These are phyloP conservation scores for Astraeus odoratus DNA, from an alignment of 768 basidiomycete species.

Conservation along the genomic window DNA sequence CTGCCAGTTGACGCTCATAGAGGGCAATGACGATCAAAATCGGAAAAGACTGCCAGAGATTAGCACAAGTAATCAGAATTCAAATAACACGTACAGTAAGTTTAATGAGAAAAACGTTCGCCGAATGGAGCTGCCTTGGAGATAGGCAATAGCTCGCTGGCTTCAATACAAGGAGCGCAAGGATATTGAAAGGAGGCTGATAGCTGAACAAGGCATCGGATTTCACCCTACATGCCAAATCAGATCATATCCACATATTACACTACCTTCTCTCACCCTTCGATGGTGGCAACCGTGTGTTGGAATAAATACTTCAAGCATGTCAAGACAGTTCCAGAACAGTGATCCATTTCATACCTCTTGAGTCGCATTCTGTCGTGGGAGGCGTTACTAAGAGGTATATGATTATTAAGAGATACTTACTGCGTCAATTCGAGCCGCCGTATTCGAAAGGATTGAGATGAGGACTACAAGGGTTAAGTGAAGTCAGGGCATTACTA, in stretches of 20 bases:
- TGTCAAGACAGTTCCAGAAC: conserved; percentile 10
- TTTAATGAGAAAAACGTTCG: conserved; percentile 83
- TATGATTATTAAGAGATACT: conserved; percentile 11
- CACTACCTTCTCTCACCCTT: conserved; percentile 50
- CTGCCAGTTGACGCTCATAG: conserved; percentile 69
- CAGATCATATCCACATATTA: neutral
- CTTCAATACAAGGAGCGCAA: conserved; percentile 75
- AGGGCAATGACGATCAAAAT: conserved; percentile 66
- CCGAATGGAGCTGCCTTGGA: conserved; percentile 72
- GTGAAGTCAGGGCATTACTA: neutral
- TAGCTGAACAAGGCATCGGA: conserved; percentile 88
- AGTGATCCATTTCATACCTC: conserved; percentile 33
- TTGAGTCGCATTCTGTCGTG: conserved; percentile 46
- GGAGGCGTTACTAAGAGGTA: neutral
- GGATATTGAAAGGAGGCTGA: conserved; percentile 82
- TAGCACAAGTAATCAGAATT: neutral
- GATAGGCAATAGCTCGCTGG: conserved; percentile 70
- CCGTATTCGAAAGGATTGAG: conserved; percentile 87
- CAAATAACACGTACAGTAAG: conserved; percentile 48
- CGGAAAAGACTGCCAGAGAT: conserved; percentile 54
- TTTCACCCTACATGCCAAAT: conserved; percentile 54
- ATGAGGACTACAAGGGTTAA: conserved; percentile 49
- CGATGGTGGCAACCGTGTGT: conserved; percentile 77
- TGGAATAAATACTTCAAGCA: conserved; percentile 75
- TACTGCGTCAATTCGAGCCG: conserved; percentile 65